Percentiles rank a stretch among this genome's conserved stretches.
Evolutionary conservation across 2,329 filamentous ascomycete genomes (phyloP).

Genomic region (Neodidymelliopsis sp.): DNA sequence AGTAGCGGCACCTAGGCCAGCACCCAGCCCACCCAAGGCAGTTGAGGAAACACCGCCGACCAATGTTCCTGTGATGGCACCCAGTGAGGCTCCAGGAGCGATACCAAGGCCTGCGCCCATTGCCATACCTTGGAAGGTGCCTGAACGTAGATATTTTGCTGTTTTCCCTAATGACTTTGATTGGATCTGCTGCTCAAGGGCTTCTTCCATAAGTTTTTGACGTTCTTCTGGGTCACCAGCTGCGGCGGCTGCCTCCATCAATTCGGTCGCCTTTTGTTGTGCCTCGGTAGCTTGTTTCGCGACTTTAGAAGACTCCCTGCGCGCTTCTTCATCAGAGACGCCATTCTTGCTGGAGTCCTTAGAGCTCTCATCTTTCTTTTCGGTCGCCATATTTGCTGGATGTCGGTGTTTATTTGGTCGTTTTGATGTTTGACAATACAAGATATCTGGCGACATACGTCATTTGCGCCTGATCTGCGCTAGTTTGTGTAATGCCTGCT

Average conservation of each 20-base stretch:
- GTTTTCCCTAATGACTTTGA: constrained; percentile 36
- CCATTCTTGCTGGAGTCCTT: constrained; percentile 2
- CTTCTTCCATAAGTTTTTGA: constrained; percentile 32
- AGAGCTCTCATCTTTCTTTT: not conserved
- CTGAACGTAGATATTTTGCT: constrained; percentile 34
- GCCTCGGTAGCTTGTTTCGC: constrained; percentile 27
- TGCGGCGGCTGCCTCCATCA: constrained; percentile 27
- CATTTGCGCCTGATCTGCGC: constrained; percentile 5
- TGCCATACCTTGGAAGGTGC: constrained; percentile 34
- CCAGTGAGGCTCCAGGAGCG: constrained; percentile 28
- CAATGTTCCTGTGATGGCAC: constrained; percentile 29
- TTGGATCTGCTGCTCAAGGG: constrained; percentile 30
- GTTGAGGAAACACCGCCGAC: constrained; percentile 32
- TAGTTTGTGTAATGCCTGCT: constrained; percentile 1
- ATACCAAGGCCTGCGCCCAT: constrained; percentile 32
- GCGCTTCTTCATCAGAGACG: constrained; percentile 28
- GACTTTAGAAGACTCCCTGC: constrained; percentile 29
- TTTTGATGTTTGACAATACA: not conserved
- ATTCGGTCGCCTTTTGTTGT: constrained; percentile 28
- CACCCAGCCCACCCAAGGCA: constrained; percentile 29
- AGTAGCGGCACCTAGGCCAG: constrained; percentile 26
- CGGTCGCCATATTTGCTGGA: constrained; percentile 2
- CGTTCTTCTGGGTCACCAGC: constrained; percentile 28
- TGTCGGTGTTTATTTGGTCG: not conserved
- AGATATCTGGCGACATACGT: constrained; percentile 4